phyloP scores from a whole-genome alignment of 2,329 filamentous ascomycete species.

The Hypoxylon sp. region DNA sequence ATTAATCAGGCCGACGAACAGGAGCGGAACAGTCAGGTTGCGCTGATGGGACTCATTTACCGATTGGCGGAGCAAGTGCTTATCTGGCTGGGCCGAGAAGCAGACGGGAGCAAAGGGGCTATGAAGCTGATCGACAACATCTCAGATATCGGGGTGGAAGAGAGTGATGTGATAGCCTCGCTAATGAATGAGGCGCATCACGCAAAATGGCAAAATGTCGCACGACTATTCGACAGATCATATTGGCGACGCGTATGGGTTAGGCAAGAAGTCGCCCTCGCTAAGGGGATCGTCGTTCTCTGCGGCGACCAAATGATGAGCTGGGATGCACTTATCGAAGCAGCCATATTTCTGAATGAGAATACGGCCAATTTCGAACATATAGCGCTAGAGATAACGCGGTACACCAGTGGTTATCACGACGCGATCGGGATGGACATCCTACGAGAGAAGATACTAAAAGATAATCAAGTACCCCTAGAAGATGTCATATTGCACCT shows the following conservation, averaged over 20 bases:
- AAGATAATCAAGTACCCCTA: slow-evolving; percentile 10
- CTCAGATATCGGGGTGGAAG: slow-evolving; percentile 5
- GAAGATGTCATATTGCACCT: slow-evolving; percentile 22
- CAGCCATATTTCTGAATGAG: slow-evolving; percentile 9
- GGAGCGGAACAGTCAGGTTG: slow-evolving; percentile 15
- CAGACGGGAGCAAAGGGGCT: slow-evolving; percentile 11
- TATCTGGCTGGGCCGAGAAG: slow-evolving; percentile 17
- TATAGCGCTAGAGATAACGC: slow-evolving; percentile 9
- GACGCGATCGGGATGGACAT: slow-evolving; percentile 15
- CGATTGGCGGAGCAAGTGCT: slow-evolving; percentile 8
- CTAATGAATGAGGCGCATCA: slow-evolving; percentile 9
- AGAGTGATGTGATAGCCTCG: slow-evolving; percentile 6
- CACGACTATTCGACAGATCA: slow-evolving; percentile 18
- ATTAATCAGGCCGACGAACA: slow-evolving; percentile 14
- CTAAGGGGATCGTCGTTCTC: slow-evolving; percentile 9
- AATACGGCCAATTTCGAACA: slow-evolving; percentile 10
- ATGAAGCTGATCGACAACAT: slow-evolving; percentile 17
- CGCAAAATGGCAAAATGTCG: slow-evolving; percentile 16
- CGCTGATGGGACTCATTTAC: slow-evolving; percentile 13
- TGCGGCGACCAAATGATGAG: slow-evolving; percentile 19
- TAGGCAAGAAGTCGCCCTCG: slow-evolving; percentile 15
- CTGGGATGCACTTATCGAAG: slow-evolving; percentile 16
- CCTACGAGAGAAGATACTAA: slow-evolving; percentile 12
- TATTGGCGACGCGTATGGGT: slow-evolving; percentile 25
- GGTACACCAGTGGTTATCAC: slow-evolving; percentile 13